Percentiles rank a stretch among this genome's conserved stretches.
Conservation (phyloP, 2,329 filamentous ascomycete species). For the Aspergillus awamori region DNA sequence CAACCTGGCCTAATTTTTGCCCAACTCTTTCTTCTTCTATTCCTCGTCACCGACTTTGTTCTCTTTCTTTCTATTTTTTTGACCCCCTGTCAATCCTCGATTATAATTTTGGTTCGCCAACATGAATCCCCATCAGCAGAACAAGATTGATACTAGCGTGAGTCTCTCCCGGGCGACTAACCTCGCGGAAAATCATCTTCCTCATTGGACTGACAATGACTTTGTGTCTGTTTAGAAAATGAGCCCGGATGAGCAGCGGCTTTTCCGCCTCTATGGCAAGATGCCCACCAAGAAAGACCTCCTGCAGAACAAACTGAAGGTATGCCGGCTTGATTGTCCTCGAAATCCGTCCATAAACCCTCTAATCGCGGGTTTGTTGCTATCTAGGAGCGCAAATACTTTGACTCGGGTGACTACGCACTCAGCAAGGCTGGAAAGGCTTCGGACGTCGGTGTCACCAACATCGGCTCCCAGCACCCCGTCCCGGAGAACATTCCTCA, state of each 20-base stretch:
- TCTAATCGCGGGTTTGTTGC: not conserved
- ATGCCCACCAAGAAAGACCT: constrained; percentile 94
- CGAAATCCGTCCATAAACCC: not conserved
- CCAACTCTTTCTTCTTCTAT: constrained; percentile 2
- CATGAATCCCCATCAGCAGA: constrained; percentile 98
- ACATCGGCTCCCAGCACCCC: constrained; percentile 91
- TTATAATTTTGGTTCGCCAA: constrained; percentile 31
- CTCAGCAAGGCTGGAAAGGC: constrained; percentile 97
- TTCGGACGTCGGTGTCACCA: constrained; percentile 88
- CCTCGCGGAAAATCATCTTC: not conserved
- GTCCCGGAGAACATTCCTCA: constrained; percentile 94
- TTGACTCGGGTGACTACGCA: constrained; percentile 94
- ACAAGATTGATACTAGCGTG: constrained; percentile 96
- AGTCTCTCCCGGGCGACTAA: constrained; percentile 44
- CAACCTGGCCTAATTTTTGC: not conserved
- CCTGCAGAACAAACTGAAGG: constrained; percentile 95
- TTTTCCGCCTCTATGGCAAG: constrained; percentile 97
- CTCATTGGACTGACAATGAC: constrained; percentile 16
- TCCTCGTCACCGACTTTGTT: not conserved
- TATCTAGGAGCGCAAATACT: constrained; percentile 89
- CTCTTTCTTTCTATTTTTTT: not conserved
- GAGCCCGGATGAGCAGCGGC: constrained; percentile 90
- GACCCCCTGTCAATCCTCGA: not conserved
- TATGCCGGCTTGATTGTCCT: constrained; percentile 31
- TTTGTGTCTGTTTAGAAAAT: constrained; percentile 65